Conservation (phyloP, 768 basidiomycete species). For the Mycena galericulata region DNA sequence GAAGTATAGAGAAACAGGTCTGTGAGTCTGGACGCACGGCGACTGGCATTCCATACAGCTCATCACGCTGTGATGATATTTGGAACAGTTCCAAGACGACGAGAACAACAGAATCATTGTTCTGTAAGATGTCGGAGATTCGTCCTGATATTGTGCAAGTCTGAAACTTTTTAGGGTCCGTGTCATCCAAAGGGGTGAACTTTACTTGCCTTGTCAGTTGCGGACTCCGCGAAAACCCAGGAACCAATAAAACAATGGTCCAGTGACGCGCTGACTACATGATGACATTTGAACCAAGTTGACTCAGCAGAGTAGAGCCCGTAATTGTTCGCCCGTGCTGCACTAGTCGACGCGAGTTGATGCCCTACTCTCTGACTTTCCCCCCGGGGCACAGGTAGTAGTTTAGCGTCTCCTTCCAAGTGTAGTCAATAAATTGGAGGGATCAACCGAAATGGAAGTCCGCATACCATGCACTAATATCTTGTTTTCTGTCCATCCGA, state of each 20-base stretch:
- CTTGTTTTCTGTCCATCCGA: not conserved
- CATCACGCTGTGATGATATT: too few relatives aligned
- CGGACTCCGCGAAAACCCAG: not conserved
- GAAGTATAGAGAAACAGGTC: too few relatives aligned
- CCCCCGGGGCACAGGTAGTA: not conserved
- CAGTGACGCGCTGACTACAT: not conserved
- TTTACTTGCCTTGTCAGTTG: not conserved
- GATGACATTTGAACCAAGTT: not conserved
- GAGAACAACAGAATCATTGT: too few relatives aligned
- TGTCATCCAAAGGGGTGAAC: not conserved
- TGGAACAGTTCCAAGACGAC: too few relatives aligned
- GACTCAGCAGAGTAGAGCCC: not conserved
- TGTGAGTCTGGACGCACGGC: too few relatives aligned
- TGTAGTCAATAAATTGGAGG: not conserved
- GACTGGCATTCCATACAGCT: too few relatives aligned
- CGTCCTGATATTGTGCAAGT: not conserved
- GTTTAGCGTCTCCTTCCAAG: not conserved
- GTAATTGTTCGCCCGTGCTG: not conserved
- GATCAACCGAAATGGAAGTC: not conserved
- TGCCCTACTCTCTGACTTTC: not conserved
- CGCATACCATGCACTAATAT: not conserved
- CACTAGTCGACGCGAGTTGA: not conserved
- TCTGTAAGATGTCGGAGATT: not conserved
- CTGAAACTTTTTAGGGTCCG: not conserved
- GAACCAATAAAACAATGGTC: not conserved